A percentile compares a stretch with the other conserved stretches of the same genome.
phyloP scores from a whole-genome alignment of 2,329 filamentous ascomycete genomes.

The Phaeomoniella chlamydospora region DNA sequence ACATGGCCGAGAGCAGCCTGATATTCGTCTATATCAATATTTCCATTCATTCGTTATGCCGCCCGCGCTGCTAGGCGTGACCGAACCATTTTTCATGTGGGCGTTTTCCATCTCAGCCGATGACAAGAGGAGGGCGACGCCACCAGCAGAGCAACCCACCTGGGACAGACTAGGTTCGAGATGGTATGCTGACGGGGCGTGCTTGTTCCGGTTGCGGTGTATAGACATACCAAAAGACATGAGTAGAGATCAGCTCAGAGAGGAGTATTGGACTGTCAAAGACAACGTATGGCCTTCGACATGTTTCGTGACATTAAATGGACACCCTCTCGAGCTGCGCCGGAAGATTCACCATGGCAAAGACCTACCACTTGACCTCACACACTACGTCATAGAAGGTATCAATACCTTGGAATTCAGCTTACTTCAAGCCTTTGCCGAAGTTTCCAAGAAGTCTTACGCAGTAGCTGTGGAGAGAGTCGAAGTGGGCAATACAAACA shows the following conservation, averaged over 20 bases:
- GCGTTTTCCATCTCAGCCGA: conserved; percentile 19
- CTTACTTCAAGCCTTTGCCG: conserved; percentile 23
- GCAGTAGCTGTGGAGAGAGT: conserved; percentile 59
- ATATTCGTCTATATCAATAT: conserved; percentile 19
- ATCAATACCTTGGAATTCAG: conserved; percentile 46
- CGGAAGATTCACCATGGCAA: conserved; percentile 60
- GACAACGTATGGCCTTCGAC: conserved; percentile 58
- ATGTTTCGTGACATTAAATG: conserved; percentile 57
- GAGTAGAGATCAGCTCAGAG: conserved; percentile 17
- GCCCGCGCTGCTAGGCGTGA: conserved; percentile 15
- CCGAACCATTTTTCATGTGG: conserved; percentile 15
- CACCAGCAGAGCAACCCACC: conserved; percentile 3
- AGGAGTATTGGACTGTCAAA: conserved; percentile 46
- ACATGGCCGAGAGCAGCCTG: conserved; percentile 10
- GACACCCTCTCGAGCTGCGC: conserved; percentile 34
- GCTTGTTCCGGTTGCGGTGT: conserved; percentile 56
- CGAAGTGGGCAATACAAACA: conserved; percentile 31
- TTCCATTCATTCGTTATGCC: conserved; percentile 16
- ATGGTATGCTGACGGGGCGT: conserved; percentile 34
- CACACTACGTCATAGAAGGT: conserved; percentile 41
- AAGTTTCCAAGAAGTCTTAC: conserved; percentile 27
- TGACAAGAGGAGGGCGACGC: conserved; percentile 8
- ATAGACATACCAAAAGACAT: conserved; percentile 27
- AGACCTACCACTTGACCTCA: conserved; percentile 64
- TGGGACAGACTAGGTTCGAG: conserved; percentile 14